Evolutionary conservation across 352 stramenopile genomes (phyloP), one percentile per base, ranked within the genome.

Genomic region (Elongisporangium undulatum): DNA sequence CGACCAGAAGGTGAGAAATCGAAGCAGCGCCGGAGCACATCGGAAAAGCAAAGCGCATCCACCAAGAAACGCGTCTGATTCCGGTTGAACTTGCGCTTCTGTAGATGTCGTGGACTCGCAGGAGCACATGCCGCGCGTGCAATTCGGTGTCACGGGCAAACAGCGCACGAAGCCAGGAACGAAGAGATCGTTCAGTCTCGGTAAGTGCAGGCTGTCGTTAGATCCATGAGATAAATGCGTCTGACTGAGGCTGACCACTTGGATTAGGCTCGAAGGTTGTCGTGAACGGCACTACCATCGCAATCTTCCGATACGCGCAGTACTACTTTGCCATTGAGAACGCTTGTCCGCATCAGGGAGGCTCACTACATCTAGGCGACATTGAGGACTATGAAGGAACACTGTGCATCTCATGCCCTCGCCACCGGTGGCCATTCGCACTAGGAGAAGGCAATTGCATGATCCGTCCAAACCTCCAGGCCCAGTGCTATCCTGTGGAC

Each of bases 371-470:
- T 53, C 56, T 93, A n/a, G 86, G 86, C 8, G 86, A 95, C 60
- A 95, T 95, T 23, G 86, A 95, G 75, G 84, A 94, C 29, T 82
- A 90, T 22, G 80, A 89, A 62, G 84, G 81, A 48, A 73, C 59
- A 23, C 55, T 83, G 0, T 95, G 84, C 53, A 64, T 95, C 34
- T 79, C 84, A 34, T 95, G 86, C 38, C 86, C 86, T 23, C 82
- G 77, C 16, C 86, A 95, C 62, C 85, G 85, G 53, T 95, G 82
- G 82, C 84, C 84, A 0, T 95, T 93, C 59, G 90, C 85, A 16
- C 68, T 95, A 10, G 77, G 85, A 41, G 79, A 90, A 22, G 86
- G 86, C 15, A 80, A 78, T 53, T 92, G 83, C 62, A 71, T 87
- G 38, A 59, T 94, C 53, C 63, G 67, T 0, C 59, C 72, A 2